These are phyloP conservation scores for Candida michaelii DNA, from an alignment of 805 yeast genomes.

Conservation along the genomic window DNA sequence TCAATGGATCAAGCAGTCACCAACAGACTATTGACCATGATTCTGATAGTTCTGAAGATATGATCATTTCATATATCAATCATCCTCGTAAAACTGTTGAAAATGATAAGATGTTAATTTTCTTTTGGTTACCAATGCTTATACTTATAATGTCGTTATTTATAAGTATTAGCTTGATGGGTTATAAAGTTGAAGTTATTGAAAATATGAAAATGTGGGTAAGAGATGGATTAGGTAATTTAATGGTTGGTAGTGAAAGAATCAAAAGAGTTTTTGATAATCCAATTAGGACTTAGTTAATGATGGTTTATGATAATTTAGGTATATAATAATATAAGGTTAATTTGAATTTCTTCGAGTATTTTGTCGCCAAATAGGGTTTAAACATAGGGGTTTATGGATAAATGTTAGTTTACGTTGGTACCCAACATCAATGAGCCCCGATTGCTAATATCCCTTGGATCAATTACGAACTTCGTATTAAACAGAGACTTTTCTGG, in stretches of 20 bases:
- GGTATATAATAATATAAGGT: conserved; percentile 5
- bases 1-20: neutral
- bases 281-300: neutral
- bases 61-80: conserved; percentile 42
- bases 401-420: too few species aligned
- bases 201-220: conserved; percentile 33
- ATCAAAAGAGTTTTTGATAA: conserved; percentile 28
- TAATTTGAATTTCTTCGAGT: too few species aligned
- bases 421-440: too few species aligned
- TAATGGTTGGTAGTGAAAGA: conserved; percentile 45
- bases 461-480: too few species aligned
- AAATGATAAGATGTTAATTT: conserved; percentile 80
- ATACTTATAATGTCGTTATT: conserved; percentile 54
- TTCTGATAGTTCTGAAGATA: conserved; percentile 44
- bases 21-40: conserved; percentile 18
- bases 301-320: neutral
- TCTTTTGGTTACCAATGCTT: conserved; percentile 87
- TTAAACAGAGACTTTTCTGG: too few species aligned
- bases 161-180: conserved; percentile 39
- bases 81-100: conserved; percentile 49
- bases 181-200: conserved; percentile 36
- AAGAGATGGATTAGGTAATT: conserved; percentile 40
- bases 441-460: too few species aligned
- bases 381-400: too few species aligned
- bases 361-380: too few species aligned